A percentile compares a stretch with the other conserved stretches of the same genome.
Conservation (phyloP, 306 rosid species). For the Gastrolobium villosum region DNA sequence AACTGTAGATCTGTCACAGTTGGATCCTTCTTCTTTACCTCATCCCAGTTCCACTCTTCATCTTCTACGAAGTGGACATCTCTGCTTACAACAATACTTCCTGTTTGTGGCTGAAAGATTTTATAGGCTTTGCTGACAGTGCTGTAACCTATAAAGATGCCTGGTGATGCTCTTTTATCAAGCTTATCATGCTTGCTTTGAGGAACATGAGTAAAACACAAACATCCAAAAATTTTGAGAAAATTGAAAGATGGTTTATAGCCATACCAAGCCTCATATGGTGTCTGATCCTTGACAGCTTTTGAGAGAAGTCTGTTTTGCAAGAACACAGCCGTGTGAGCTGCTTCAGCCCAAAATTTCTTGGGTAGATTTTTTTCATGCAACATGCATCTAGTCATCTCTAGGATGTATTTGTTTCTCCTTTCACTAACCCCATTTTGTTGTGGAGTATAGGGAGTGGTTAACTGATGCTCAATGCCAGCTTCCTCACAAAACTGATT, state of each 20-base stretch:
- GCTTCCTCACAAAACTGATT: not conserved
- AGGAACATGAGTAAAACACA: not conserved
- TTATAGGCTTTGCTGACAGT: not conserved
- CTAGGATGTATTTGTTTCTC: not conserved
- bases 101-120: not conserved
- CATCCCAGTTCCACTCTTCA: not conserved
- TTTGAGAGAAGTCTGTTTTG: not conserved
- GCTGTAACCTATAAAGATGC: slow-evolving; percentile 3
- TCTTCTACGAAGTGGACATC: not conserved
- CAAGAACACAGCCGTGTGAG: not conserved
- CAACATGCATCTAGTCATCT: not conserved
- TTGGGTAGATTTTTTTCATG: not conserved
- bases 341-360: not conserved
- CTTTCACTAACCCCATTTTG: slow-evolving; percentile 3
- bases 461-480: not conserved
- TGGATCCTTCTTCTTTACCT: not conserved
- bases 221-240: not conserved
- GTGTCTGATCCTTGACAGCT: not conserved
- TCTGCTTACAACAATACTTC: not conserved
- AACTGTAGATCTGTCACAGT: too few species aligned
- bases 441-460: not conserved
- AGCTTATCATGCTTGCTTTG: not conserved
- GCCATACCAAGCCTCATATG: not conserved
- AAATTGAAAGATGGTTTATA: not conserved
- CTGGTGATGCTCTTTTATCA: not conserved